A percentile compares a stretch with the other conserved stretches of the same genome.
These are phyloP conservation scores for Dorcoceras hygrometricum DNA, from an alignment of 257 asterid genomes.

Conservation along the genomic window DNA sequence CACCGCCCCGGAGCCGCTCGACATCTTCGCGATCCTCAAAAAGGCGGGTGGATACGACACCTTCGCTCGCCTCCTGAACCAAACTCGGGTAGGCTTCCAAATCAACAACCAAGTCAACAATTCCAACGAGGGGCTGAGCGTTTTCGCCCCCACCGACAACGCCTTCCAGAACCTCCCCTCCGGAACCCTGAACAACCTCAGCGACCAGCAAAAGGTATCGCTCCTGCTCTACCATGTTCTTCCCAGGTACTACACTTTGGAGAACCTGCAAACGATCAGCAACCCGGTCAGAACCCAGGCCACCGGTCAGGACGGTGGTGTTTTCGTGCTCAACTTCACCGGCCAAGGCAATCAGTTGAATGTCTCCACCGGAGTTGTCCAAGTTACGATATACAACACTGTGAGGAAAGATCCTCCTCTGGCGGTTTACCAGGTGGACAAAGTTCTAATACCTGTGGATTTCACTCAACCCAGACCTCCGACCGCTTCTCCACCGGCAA, in stretches of 20 bases:
- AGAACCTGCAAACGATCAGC: slow-evolving; percentile 53
- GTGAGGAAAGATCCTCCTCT: slow-evolving; percentile 50
- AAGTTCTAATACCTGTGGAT: slow-evolving; percentile 56
- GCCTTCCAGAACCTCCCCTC: slow-evolving; percentile 77
- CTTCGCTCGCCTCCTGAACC: slow-evolving; percentile 54
- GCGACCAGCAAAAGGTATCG: slow-evolving; percentile 60
- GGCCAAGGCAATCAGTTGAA: slow-evolving; percentile 53
- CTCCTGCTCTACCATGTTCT: slow-evolving; percentile 60
- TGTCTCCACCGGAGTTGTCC: slow-evolving; percentile 59
- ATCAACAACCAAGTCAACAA: slow-evolving; percentile 77
- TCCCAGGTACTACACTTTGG: slow-evolving; percentile 61
- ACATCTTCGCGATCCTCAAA: slow-evolving; percentile 60
- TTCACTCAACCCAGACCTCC: slow-evolving; percentile 44
- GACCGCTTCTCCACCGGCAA: slow-evolving; percentile 42
- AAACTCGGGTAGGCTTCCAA: slow-evolving; percentile 53
- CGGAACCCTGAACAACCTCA: slow-evolving; percentile 69
- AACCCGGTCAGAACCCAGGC: slow-evolving; percentile 93
- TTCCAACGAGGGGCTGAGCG: slow-evolving; percentile 72
- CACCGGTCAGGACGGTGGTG: slow-evolving; percentile 46
- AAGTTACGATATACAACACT: slow-evolving; percentile 44
- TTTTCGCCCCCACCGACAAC: slow-evolving; percentile 79
- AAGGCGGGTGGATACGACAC: slow-evolving; percentile 47
- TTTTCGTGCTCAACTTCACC: slow-evolving; percentile 53
- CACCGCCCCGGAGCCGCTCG: slow-evolving; percentile 58
- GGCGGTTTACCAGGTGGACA: slow-evolving; percentile 75